Percentiles rank a stretch among this genome's conserved stretches.
Evolutionary conservation across 176 grass and related monocot species (phyloP).

Genomic region (Cocos nucifera): DNA sequence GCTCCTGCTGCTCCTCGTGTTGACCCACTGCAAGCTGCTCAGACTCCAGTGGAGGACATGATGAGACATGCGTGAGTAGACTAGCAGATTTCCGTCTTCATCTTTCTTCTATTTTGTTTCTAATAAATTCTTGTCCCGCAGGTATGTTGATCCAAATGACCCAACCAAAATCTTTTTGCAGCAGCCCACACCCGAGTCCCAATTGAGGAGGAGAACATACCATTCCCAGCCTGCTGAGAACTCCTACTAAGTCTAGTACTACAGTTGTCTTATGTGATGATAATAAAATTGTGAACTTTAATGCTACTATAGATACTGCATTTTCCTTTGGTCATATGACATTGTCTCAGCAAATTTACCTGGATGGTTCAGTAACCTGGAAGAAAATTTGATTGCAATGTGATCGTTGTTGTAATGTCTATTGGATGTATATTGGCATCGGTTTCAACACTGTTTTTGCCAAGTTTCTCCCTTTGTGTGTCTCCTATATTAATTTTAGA

Average conservation of each 20-base stretch:
- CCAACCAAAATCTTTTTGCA: slow-evolving; percentile 96
- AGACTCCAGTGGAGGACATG: slow-evolving; percentile 92
- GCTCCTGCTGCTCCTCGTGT: slow-evolving; percentile 31
- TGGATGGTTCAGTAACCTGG: no score
- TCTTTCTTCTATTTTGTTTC: background rate
- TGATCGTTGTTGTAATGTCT: no score
- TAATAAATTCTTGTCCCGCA: background rate
- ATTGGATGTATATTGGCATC: no score
- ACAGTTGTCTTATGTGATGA: no score
- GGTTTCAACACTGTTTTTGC: no score
- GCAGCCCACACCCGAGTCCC: slow-evolving; percentile 79
- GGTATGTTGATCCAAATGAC: slow-evolving; percentile 92
- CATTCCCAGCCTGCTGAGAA: slow-evolving; percentile 40
- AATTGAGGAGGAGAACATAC: slow-evolving; percentile 95
- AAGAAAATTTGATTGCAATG: no score
- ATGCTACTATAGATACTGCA: no score
- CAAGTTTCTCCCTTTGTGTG: no score
- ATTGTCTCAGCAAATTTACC: no score
- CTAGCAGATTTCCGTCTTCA: background rate
- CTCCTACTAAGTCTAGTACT: slow-evolving; percentile 4
- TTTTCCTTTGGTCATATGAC: no score
- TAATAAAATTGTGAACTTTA: no score
- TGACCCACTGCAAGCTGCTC: slow-evolving; percentile 78
- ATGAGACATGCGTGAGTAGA: slow-evolving; percentile 77
- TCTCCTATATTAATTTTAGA: no score